phyloP scores from a whole-genome alignment of 2,329 filamentous ascomycete species.

The Colletotrichum sp. region DNA sequence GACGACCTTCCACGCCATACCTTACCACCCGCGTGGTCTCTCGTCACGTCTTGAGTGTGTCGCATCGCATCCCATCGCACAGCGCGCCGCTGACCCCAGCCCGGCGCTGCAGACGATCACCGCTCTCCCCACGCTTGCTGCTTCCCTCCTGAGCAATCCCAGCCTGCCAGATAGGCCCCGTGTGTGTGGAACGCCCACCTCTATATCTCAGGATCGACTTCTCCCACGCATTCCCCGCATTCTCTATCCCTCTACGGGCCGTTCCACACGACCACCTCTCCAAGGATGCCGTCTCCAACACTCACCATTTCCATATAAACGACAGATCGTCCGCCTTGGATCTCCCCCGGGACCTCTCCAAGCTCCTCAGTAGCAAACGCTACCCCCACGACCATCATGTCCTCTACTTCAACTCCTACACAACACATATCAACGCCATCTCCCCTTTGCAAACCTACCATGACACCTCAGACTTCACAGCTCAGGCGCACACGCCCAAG shows the following conservation, averaged over 20 bases:
- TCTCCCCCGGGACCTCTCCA: slow-evolving; percentile 8
- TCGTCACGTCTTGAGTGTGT: slow-evolving; percentile 1
- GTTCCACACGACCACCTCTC: slow-evolving; percentile 23
- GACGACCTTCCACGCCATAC: background rate
- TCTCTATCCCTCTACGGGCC: slow-evolving; percentile 20
- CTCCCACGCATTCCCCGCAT: slow-evolving; percentile 18
- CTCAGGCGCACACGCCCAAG: slow-evolving; percentile 48
- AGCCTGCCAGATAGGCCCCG: slow-evolving; percentile 15
- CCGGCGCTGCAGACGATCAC: slow-evolving; percentile 6
- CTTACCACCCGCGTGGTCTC: background rate
- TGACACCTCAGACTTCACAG: slow-evolving; percentile 46
- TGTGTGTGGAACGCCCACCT: slow-evolving; percentile 19
- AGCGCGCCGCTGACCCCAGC: slow-evolving; percentile 3
- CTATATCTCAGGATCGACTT: slow-evolving; percentile 14
- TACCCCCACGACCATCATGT: slow-evolving; percentile 24
- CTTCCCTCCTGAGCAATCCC: slow-evolving; percentile 2
- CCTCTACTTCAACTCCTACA: slow-evolving; percentile 33
- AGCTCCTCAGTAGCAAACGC: slow-evolving; percentile 1
- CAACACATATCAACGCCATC: slow-evolving; percentile 33
- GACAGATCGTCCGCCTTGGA: slow-evolving; percentile 15
- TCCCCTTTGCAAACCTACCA: slow-evolving; percentile 38
- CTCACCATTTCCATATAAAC: slow-evolving; percentile 21
- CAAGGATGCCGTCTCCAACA: slow-evolving; percentile 25
- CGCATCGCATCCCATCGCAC: slow-evolving; percentile 13
- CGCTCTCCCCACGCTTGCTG: slow-evolving; percentile 14